phyloP scores from a whole-genome alignment of 805 yeast genomes.

The Ogataea naganishii region DNA sequence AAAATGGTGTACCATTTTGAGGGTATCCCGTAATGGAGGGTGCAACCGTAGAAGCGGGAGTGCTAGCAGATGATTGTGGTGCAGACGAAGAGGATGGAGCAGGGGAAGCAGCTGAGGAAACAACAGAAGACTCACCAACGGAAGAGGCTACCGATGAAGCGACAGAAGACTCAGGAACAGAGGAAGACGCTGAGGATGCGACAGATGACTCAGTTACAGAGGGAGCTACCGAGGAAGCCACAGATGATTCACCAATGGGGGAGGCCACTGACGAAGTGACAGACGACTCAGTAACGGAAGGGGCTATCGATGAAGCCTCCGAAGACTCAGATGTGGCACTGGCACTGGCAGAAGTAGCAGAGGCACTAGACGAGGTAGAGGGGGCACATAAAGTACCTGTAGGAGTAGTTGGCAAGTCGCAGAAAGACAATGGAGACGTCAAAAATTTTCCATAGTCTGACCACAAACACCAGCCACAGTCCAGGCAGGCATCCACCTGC shows the following conservation, averaged over 20 bases:
- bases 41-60: too few species aligned
- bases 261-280: constrained; percentile 6
- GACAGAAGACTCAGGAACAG: constrained; percentile 7
- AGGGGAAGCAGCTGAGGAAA: constrained; percentile 7
- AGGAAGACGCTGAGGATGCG: constrained; percentile 6
- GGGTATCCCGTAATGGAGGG: background rate
- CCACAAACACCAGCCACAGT: constrained; percentile 32
- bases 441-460: constrained; percentile 22
- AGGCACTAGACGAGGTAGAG: constrained; percentile 9
- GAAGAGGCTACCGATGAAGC: constrained; percentile 5
- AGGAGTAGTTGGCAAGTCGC: constrained; percentile 21
- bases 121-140: constrained; percentile 4
- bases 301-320: too few species aligned
- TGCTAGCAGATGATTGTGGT: too few species aligned
- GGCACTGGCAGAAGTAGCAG: constrained; percentile 8
- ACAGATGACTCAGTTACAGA: constrained; percentile 9
- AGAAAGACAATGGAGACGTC: constrained; percentile 18
- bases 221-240: constrained; percentile 19
- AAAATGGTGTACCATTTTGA: background rate
- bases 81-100: too few species aligned
- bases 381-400: constrained; percentile 22
- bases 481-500: constrained; percentile 21
- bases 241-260: constrained; percentile 13
- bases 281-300: too few species aligned
- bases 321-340: constrained; percentile 8